Evolutionary conservation across 2,329 filamentous ascomycete genomes (phyloP).

Genomic region (Diplodia corticola): DNA sequence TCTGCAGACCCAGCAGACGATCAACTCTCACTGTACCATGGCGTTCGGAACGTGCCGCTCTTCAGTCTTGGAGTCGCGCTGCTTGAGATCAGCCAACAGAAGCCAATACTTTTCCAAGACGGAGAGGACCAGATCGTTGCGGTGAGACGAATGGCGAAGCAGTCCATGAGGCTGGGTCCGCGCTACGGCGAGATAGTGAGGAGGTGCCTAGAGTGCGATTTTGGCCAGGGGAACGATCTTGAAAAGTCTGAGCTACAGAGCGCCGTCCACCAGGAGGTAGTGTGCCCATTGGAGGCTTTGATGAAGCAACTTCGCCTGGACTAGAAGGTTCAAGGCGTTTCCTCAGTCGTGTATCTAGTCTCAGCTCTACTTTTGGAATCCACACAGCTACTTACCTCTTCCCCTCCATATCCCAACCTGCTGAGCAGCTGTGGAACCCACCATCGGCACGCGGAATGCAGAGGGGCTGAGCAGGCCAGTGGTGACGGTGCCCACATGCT

Average conservation of each 20-base stretch:
- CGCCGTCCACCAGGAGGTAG: background rate
- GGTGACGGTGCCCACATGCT: too few species aligned
- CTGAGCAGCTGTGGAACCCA: too few species aligned
- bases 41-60: background rate
- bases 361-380: too few species aligned
- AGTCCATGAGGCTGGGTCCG: background rate
- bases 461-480: too few species aligned
- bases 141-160: background rate
- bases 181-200: background rate
- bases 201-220: background rate
- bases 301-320: background rate
- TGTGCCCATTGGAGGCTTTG: background rate
- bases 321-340: background rate
- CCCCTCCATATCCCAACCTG: too few species aligned
- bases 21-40: background rate
- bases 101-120: background rate
- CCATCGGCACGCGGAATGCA: too few species aligned
- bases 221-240: background rate
- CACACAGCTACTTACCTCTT: too few species aligned
- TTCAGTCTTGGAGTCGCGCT: background rate
- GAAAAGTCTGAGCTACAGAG: background rate
- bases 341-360: too few species aligned
- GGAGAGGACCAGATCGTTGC: background rate
- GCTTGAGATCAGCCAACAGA: background rate
- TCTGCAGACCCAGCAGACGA: background rate